phyloP scores from a whole-genome alignment of 1,139 yeast species.

The Taphrina flavorubra region DNA sequence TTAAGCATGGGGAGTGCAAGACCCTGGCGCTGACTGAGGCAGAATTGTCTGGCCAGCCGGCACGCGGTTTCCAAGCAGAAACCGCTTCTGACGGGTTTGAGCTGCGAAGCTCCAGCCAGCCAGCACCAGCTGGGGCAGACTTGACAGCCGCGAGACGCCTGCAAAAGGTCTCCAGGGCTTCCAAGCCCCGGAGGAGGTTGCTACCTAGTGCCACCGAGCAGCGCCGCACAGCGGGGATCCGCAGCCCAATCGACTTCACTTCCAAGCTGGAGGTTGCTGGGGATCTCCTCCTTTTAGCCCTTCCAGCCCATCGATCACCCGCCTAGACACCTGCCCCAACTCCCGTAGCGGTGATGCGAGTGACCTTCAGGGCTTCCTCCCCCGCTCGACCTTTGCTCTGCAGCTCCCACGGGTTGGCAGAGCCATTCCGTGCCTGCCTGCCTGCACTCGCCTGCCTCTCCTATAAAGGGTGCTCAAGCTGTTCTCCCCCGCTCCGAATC shows the following conservation, averaged over 20 bases:
- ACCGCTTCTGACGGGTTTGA: neutral
- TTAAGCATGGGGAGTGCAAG: no score
- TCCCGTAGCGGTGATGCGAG: neutral
- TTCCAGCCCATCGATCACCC: neutral
- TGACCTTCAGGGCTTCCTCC: no score
- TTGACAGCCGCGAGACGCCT: no score
- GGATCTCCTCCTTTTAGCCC: neutral
- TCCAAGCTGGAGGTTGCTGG: no score
- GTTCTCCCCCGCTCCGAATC: neutral
- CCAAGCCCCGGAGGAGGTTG: no score
- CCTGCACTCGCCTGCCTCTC: neutral
- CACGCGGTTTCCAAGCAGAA: neutral
- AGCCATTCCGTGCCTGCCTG: no score
- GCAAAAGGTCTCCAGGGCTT: no score
- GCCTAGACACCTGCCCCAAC: neutral
- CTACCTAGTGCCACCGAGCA: neutral
- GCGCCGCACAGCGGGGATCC: constrained; percentile 1
- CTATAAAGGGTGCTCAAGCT: constrained; percentile 8
- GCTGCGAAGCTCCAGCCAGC: neutral
- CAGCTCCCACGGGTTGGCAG: no score
- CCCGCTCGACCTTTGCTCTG: no score
- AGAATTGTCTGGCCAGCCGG: neutral
- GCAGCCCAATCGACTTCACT: constrained; percentile 5
- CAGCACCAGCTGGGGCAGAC: no score
- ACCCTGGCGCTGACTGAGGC: no score